A percentile compares a stretch with the other conserved stretches of the same genome.
These are phyloP conservation scores for Yarrowia alimentaria DNA, from an alignment of 805 yeast genomes.

Conservation along the genomic window DNA sequence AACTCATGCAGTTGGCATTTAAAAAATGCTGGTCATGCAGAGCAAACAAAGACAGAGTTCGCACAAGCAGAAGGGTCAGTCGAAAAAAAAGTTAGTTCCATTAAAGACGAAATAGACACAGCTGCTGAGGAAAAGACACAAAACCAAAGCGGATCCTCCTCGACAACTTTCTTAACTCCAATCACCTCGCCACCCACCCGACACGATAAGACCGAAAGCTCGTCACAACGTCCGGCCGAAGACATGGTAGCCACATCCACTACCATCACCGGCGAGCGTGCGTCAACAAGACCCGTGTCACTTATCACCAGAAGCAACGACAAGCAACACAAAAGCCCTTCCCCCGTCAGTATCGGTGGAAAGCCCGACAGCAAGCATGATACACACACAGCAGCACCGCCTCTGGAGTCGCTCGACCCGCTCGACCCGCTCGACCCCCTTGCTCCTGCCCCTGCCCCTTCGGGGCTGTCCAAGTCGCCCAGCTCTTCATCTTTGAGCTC, in stretches of 20 bases:
- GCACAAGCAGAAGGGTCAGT: constrained; percentile 7
- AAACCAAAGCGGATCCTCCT: constrained; percentile 8
- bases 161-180: too few species aligned
- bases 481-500: not conserved
- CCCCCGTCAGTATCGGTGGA: too few species aligned
- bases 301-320: too few species aligned
- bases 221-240: not conserved
- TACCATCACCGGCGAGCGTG: constrained; percentile 12
- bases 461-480: constrained; percentile 10
- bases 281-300: too few species aligned
- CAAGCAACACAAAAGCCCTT: too few species aligned
- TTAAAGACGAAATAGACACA: constrained; percentile 23
- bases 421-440: constrained; percentile 7
- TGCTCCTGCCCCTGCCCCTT: too few species aligned
- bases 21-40: constrained; percentile 7
- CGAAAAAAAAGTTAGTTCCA: constrained; percentile 5
- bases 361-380: too few species aligned
- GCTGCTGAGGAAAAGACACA: constrained; percentile 17
- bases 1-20: constrained; percentile 12
- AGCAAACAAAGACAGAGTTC: constrained; percentile 23
- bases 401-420: not conserved
- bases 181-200: not conserved
- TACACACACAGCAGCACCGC: too few species aligned
- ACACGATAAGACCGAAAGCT: not conserved
- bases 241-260: constrained; percentile 19